Conservation (phyloP, 371 early-diverging fungal genomes). For the Sporodiniella umbellata region DNA sequence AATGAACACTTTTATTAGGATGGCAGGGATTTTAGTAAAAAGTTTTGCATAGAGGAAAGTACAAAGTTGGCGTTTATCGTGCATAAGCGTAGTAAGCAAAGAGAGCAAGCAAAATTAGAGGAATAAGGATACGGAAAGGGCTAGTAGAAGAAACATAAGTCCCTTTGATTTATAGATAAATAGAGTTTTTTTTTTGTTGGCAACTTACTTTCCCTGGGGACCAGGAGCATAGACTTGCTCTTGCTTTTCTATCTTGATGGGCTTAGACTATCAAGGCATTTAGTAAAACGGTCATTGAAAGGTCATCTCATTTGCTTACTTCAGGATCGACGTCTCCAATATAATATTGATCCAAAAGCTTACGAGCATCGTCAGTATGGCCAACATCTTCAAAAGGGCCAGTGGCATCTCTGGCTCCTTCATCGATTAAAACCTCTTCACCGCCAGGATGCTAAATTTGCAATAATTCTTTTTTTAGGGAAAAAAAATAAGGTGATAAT, state of each 20-base stretch:
- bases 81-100: slow-evolving; percentile 29
- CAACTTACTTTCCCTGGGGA: slow-evolving; percentile 50
- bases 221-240: slow-evolving; percentile 11
- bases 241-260: slow-evolving; percentile 22
- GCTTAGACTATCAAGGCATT: slow-evolving; percentile 22
- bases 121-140: slow-evolving; percentile 36
- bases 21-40: not conserved
- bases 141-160: slow-evolving; percentile 13
- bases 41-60: not conserved
- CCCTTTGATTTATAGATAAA: not conserved
- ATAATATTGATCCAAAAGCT: slow-evolving; percentile 64
- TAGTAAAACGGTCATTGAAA: too few relatives aligned
- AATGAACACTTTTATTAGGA: not conserved
- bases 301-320: slow-evolving; percentile 36
- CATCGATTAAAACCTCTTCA: slow-evolving; percentile 75
- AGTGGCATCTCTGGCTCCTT: slow-evolving; percentile 86
- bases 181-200: not conserved
- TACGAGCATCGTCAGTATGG: slow-evolving; percentile 91
- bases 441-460: slow-evolving; percentile 77
- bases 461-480: not conserved
- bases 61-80: too few relatives aligned
- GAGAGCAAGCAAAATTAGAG: slow-evolving; percentile 25
- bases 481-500: not conserved
- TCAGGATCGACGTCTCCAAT: slow-evolving; percentile 72
- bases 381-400: slow-evolving; percentile 95